phyloP scores from a whole-genome alignment of 768 basidiomycete genomes.

The Phanerochaete sordida region DNA sequence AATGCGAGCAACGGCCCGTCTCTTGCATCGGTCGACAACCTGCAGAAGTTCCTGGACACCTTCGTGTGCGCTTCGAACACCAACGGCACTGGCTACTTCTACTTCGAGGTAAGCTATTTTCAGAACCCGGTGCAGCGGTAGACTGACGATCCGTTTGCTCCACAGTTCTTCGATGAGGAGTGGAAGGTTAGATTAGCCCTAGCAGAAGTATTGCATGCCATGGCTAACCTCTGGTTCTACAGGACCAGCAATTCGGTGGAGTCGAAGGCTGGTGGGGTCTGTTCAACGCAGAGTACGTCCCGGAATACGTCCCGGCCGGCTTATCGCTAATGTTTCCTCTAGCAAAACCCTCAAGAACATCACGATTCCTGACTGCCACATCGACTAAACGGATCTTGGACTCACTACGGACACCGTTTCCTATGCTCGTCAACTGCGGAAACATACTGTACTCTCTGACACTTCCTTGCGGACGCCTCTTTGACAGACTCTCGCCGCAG shows the following conservation, averaged over 20 bases:
- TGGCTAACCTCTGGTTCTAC: slow-evolving; percentile 6
- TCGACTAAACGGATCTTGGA: slow-evolving; percentile 10
- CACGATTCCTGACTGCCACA: slow-evolving; percentile 58
- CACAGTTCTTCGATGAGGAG: slow-evolving; percentile 70
- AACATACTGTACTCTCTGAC: slow-evolving; percentile 2
- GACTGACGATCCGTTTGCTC: slow-evolving; percentile 3
- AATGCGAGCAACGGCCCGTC: slow-evolving; percentile 69
- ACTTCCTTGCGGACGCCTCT: slow-evolving; percentile 1
- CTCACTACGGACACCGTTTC: not conserved
- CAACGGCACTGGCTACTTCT: slow-evolving; percentile 85
- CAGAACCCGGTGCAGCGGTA: not conserved
- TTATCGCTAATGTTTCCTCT: slow-evolving; percentile 15
- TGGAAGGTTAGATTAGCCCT: slow-evolving; percentile 60
- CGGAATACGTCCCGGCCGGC: not conserved
- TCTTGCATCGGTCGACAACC: slow-evolving; percentile 51
- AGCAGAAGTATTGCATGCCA: slow-evolving; percentile 1
- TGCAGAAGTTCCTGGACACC: slow-evolving; percentile 81
- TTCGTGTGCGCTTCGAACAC: slow-evolving; percentile 86
- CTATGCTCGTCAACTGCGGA: not conserved
- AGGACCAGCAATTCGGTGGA: slow-evolving; percentile 70
- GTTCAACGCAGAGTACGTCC: slow-evolving; percentile 55
- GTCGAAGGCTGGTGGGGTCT: slow-evolving; percentile 77
- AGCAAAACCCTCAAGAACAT: slow-evolving; percentile 73
- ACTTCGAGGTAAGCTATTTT: slow-evolving; percentile 55
- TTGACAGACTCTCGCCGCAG: not conserved